Base-by-base conservation (phyloP, 495 filamentous ascomycete genomes). In the Tuber aestivum region DNA sequence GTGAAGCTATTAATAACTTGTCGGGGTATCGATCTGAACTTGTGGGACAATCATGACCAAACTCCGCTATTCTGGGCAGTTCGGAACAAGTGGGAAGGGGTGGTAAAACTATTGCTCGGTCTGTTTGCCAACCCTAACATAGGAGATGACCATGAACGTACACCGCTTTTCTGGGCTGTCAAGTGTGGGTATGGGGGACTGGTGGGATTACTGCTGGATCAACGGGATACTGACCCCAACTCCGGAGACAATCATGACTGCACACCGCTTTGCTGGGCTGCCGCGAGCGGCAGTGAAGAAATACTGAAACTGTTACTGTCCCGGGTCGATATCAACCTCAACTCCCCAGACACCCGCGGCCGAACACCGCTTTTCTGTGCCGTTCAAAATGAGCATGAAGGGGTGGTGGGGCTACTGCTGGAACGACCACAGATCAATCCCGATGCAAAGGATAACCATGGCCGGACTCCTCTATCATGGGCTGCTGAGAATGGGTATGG, bases 221-320 rank as follows among this genome's bases (percentile, higher is more conserved):
- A 9, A 50, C 50, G 41, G 44, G 48, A 50, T n/a, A 56, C 70
- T 61, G 70, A 77, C 40, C 68, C 72, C 70, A 42, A 69, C 41
- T 27, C 41, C 21, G 42, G 32, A 23, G 72, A 44, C 65, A 27
- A 77, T 38, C 38, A n/a, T 38, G 42, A 74, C 32, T 44, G 70
- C n/a, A 78, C 61, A 40, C 37, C 71, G 18, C 77, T 79, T 42
- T 69, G 73, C 27, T 74, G 37, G 45, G 74, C 74, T 21, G 70
- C 70, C 9, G 45, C 38, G 12, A 41, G 70, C n/a, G 70, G 74
- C 18, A 70, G 74, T 23, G 75, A 79, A 41, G 16, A 16, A 23
- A 71, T 72, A 16, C 65, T 74, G 70, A 61, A 61, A 61, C 4
- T 61, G 12, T 32, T 61, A 27, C n/a, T 61, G 9, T 4, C n/a